Base-by-base conservation (phyloP, 441 rosid genomes). In the Raphanus hybrid region DNA sequence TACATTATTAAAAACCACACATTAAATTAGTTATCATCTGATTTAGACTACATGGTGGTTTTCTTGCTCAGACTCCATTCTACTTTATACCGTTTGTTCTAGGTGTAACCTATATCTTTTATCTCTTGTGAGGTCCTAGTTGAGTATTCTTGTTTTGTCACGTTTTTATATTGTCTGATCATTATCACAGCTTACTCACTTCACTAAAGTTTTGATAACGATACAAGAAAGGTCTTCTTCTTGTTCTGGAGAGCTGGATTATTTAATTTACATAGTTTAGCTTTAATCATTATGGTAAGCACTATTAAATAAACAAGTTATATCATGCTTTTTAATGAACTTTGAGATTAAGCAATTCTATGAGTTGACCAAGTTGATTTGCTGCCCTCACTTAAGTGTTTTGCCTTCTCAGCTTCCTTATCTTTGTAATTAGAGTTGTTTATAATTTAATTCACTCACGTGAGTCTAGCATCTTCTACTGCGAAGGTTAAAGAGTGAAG, bases 61-160 rank as follows among this genome's bases (percentile, higher is more conserved):
- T 61, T 81, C 91, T 78, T 45, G 66, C 78, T 90, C 91, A 80
- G 82, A 87, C 71, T 64, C 87, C 93, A 87, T 78, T 74, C 75
- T 34, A 18, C 74, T 75, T 62, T 54, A 67, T 87, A 77, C 77
- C 60, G 34, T 70, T 73, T 78, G 76, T 75, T 78, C 65, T 62
- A 57, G 48, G 48, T 55, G 67, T 74, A 55, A 10, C 76, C 69
- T 73, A 66, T 78, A 55, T 75, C 54, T 61, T 60, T 67, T 76
- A 2, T 54, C 39, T 70, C 69, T 78, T 70, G 74, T 74, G 45
- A 54, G 81, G 75, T 63, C 63, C 34, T 55, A 14, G 9, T 8
- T 45, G 67, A 34, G 54, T 54, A 60, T 59, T 48, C 55, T 43
- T 63, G n/a, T 32, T 32, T 67, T 26, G 26, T 71, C 67, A 54